Percentiles rank a stretch among this genome's conserved stretches.
Evolutionary conservation across 257 asterid genomes (phyloP).

Genomic region (Thymus quinquecostatus): DNA sequence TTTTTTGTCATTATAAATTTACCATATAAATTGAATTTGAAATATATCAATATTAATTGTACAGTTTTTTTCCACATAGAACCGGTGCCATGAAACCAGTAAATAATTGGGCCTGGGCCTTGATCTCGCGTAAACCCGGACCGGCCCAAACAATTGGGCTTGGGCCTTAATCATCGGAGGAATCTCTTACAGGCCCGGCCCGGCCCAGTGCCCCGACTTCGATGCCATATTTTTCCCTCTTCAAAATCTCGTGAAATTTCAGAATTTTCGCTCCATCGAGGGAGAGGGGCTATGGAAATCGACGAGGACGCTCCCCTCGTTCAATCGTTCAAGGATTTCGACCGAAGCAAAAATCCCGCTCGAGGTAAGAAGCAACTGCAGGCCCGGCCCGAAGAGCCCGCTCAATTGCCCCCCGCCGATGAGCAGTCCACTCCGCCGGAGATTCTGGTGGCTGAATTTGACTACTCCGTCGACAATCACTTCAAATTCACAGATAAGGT

Average conservation of each 20-base stretch:
- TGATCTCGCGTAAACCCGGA: too few relatives aligned
- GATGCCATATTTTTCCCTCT: too few relatives aligned
- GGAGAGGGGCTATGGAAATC: constrained; percentile 31
- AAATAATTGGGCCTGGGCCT: too few relatives aligned
- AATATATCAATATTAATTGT: too few relatives aligned
- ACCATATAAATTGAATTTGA: too few relatives aligned
- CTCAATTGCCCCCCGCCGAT: constrained; percentile 23
- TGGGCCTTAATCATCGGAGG: background rate
- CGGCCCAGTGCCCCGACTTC: too few relatives aligned
- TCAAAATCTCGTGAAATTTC: constrained; percentile 22
- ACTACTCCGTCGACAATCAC: constrained; percentile 79
- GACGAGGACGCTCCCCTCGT: constrained; percentile 40
- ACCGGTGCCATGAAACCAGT: too few relatives aligned
- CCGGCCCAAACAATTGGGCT: too few relatives aligned
- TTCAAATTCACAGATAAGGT: constrained; percentile 56
- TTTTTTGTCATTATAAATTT: too few relatives aligned
- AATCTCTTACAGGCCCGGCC: background rate
- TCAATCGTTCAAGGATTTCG: constrained; percentile 24
- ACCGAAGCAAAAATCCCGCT: constrained; percentile 22
- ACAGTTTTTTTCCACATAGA: too few relatives aligned
- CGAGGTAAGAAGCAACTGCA: constrained; percentile 24
- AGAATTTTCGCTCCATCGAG: constrained; percentile 31
- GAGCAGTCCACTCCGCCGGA: constrained; percentile 31
- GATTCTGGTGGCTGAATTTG: constrained; percentile 56
- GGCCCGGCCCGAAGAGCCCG: constrained; percentile 7